phyloP scores from a whole-genome alignment of 192 early-diverging fungal genomes.

The Umbelopsis sp. region DNA sequence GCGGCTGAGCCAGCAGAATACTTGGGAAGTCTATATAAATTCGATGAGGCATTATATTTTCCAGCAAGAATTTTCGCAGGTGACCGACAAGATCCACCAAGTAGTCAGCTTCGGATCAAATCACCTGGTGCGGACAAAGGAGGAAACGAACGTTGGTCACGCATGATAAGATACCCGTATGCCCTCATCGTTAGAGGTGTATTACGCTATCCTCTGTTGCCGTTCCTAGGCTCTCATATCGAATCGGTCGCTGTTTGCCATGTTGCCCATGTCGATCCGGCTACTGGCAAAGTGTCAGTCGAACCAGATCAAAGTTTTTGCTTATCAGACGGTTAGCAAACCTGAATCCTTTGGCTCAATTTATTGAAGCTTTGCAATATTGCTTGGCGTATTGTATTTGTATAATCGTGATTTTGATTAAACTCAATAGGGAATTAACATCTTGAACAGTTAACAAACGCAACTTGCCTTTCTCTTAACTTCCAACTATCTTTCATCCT shows the following conservation, averaged over 20 bases:
- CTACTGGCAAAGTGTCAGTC: constrained; percentile 33
- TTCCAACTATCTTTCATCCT: no score
- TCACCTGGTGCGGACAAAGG: constrained; percentile 40
- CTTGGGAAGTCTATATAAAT: constrained; percentile 32
- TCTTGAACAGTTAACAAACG: no score
- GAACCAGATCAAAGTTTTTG: constrained; percentile 36
- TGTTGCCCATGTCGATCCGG: constrained; percentile 34
- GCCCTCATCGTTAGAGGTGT: constrained; percentile 34
- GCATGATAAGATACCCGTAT: constrained; percentile 40
- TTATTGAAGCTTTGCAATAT: neutral
- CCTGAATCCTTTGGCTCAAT: neutral
- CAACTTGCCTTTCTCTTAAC: no score
- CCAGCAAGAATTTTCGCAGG: constrained; percentile 24
- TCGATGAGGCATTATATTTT: constrained; percentile 39
- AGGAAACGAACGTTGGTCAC: constrained; percentile 44
- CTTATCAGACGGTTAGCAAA: constrained; percentile 11
- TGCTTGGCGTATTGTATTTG: neutral
- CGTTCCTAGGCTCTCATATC: constrained; percentile 11
- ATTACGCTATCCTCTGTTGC: constrained; percentile 29
- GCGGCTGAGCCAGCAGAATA: constrained; percentile 39
- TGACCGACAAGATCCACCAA: constrained; percentile 1
- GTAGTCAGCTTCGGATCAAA: constrained; percentile 38
- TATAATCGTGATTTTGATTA: neutral
- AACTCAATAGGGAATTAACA: no score
- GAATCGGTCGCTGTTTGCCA: constrained; percentile 40